Evolutionary conservation across 1,284 basidiomycete species (phyloP).

Genomic region (Porphyrellus sp.): DNA sequence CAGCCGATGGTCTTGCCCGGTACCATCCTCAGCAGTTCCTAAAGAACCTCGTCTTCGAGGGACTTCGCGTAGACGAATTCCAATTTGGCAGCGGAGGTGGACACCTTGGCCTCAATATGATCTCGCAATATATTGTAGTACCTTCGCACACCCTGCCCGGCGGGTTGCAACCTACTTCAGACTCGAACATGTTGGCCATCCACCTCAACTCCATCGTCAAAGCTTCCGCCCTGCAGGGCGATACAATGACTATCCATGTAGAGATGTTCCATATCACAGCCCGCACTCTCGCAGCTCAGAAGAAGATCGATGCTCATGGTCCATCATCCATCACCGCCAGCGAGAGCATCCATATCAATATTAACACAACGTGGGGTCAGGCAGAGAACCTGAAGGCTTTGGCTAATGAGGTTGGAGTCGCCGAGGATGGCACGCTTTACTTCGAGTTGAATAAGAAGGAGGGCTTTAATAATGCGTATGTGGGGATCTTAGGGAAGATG

Average conservation of each 20-base stretch:
- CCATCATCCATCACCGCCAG: conserved; percentile 9
- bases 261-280: conserved; percentile 9
- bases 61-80: conserved; percentile 13
- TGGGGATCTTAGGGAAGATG: background rate
- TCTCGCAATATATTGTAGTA: background rate
- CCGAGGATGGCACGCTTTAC: background rate
- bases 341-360: conserved; percentile 9
- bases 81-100: conserved; percentile 1
- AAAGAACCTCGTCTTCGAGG: background rate
- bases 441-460: conserved; percentile 1
- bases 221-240: conserved; percentile 4
- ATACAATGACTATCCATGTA: conserved; percentile 1
- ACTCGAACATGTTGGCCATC: background rate
- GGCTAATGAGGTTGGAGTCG: conserved; percentile 1
- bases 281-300: conserved; percentile 8
- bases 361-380: conserved; percentile 6
- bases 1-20: background rate
- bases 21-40: conserved; percentile 6
- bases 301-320: conserved; percentile 2
- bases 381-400: background rate
- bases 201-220: conserved; percentile 10
- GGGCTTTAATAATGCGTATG: conserved; percentile 5
- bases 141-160: conserved; percentile 1
- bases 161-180: background rate
- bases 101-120: conserved; percentile 10